A percentile compares a stretch with the other conserved stretches of the same genome.
These are phyloP conservation scores for Kluyveromyces sp. DNA, from an alignment of 1,139 yeast species.

Conservation along the genomic window DNA sequence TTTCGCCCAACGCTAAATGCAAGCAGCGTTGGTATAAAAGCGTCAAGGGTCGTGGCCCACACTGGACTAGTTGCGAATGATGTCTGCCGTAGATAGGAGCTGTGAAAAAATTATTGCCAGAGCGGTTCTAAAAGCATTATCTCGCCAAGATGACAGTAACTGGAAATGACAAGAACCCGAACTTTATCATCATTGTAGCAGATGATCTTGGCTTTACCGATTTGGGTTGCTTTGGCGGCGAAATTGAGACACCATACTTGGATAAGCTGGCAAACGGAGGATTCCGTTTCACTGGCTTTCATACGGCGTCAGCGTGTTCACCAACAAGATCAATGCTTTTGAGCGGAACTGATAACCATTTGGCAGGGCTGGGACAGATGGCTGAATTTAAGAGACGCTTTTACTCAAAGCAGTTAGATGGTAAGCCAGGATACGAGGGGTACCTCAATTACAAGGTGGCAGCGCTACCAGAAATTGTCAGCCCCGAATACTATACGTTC, in stretches of 20 bases:
- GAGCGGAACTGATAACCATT: slow-evolving; percentile 55
- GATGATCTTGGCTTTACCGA: slow-evolving; percentile 60
- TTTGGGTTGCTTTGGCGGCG: slow-evolving; percentile 51
- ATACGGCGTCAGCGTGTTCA: slow-evolving; percentile 60
- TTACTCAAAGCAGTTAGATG: slow-evolving; percentile 36
- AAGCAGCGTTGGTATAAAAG: too few relatives aligned
- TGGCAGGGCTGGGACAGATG: slow-evolving; percentile 59
- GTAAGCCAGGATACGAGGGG: slow-evolving; percentile 53
- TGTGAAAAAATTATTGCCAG: too few relatives aligned
- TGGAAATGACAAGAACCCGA: slow-evolving; percentile 30
- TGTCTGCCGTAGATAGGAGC: background rate
- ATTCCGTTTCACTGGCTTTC: slow-evolving; percentile 48
- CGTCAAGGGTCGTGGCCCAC: too few relatives aligned
- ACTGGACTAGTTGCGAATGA: too few relatives aligned
- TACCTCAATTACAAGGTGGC: slow-evolving; percentile 47
- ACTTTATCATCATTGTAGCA: slow-evolving; percentile 51
- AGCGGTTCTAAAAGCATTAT: too few relatives aligned
- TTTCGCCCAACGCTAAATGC: too few relatives aligned
- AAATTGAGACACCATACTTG: slow-evolving; percentile 50
- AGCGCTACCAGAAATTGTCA: slow-evolving; percentile 47
- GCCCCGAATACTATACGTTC: slow-evolving; percentile 44
- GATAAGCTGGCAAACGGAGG: slow-evolving; percentile 41
- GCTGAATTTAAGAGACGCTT: slow-evolving; percentile 39
- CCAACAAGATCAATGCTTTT: slow-evolving; percentile 58
- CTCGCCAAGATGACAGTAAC: background rate